Conservation (phyloP, 2,329 filamentous ascomycete species). For the Colletotrichum sp. region DNA sequence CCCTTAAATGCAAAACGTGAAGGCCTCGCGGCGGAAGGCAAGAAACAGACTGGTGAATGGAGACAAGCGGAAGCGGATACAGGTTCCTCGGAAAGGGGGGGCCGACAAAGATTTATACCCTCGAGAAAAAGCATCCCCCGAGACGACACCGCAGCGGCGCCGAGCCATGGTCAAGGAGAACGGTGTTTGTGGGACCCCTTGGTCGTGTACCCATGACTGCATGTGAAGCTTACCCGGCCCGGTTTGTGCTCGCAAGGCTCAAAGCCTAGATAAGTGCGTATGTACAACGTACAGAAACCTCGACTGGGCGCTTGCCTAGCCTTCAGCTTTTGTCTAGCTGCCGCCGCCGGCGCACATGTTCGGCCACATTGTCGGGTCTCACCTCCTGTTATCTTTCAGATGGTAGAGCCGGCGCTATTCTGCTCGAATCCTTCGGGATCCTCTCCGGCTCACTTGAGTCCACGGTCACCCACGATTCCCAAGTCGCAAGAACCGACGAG, state of each 20-base stretch:
- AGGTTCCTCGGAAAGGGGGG: neutral
- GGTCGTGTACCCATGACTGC: constrained; percentile 4
- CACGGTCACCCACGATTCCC: no score
- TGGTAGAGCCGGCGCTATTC: neutral
- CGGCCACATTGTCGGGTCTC: neutral
- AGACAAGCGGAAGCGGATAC: neutral
- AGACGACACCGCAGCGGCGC: neutral
- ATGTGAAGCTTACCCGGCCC: constrained; percentile 5
- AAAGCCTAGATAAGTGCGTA: neutral
- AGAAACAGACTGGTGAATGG: neutral
- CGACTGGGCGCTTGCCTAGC: constrained; percentile 6
- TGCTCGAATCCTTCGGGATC: neutral
- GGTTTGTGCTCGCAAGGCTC: constrained; percentile 9
- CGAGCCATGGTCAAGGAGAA: neutral
- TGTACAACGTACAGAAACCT: neutral
- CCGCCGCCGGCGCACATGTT: constrained; percentile 3
- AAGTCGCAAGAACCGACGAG: neutral
- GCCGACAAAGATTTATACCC: constrained; percentile 11
- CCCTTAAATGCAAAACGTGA: neutral
- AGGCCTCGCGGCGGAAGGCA: neutral
- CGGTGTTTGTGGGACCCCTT: neutral
- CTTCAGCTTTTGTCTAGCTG: neutral
- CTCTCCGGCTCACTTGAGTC: neutral
- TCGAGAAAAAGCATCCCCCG: neutral
- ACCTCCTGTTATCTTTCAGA: neutral